Percentiles rank a stretch among this genome's conserved stretches.
Evolutionary conservation across 352 stramenopile genomes (phyloP).

Genomic region (Phytophthora idaei): DNA sequence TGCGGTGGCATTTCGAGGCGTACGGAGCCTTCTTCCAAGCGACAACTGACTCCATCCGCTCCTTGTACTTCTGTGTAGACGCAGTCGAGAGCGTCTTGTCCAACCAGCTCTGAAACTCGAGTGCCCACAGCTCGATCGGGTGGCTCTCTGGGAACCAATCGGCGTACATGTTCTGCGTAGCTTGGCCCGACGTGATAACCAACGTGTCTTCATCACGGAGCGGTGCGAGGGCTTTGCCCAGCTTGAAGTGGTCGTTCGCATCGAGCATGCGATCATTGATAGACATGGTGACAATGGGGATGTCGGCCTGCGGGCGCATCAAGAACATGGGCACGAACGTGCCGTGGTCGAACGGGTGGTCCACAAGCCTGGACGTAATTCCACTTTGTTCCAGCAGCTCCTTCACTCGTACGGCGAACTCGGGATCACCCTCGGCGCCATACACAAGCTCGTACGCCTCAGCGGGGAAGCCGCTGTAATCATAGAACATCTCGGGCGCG

Average conservation of each 20-base stretch:
- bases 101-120: conserved; percentile 45
- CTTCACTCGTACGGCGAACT: conserved; percentile 69
- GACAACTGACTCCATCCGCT: conserved; percentile 34
- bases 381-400: conserved; percentile 47
- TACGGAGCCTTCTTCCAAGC: conserved; percentile 47
- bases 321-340: conserved; percentile 92
- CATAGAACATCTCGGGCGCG: conserved; percentile 75
- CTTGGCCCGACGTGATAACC: conserved; percentile 73
- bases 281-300: conserved; percentile 88
- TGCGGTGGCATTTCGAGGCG: conserved; percentile 46
- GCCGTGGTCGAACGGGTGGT: conserved; percentile 90
- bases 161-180: conserved; percentile 47
- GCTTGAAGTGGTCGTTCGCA: conserved; percentile 44
- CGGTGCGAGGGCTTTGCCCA: conserved; percentile 60
- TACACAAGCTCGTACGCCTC: conserved; percentile 90
- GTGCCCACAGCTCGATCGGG: conserved; percentile 32
- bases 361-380: conserved; percentile 49
- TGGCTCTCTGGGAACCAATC: conserved; percentile 27
- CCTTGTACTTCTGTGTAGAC: conserved; percentile 26
- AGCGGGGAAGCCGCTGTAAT: conserved; percentile 90
- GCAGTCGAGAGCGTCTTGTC: conserved; percentile 37
- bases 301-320: conserved; percentile 86
- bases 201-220: conserved; percentile 72
- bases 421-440: conserved; percentile 62
- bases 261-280: conserved; percentile 50